Evolutionary conservation across 805 yeast genomes (phyloP), one percentile per base, ranked within the genome.

Genomic region (Alloascoidea africana): DNA sequence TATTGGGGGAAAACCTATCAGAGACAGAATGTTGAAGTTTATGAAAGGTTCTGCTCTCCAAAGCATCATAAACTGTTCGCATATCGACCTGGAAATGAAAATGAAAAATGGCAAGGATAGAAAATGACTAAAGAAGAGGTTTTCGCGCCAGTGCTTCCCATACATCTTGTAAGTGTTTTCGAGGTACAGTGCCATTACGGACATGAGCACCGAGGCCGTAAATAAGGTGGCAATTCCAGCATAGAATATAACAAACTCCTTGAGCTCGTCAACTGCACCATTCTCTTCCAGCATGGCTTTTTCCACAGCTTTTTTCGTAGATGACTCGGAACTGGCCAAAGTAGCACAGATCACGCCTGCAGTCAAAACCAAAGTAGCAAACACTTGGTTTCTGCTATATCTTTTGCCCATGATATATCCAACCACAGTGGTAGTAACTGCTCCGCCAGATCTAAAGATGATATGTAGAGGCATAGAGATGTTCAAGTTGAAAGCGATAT

Each of bases 391-490:
- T 1, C 18, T 14, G 11, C 53, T 50, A 45, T 71, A 70, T 17
- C 42, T 49, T 45, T 62, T 70, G 8, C 36, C 36, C 38, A 60
- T 63, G 6, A 65, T 42, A 45, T 50, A 56, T 3, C 79, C 76
- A 2, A 70, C 49, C 0, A 61, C 18, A 70, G 74, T 66, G 1
- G 74, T 68, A n/a, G 73, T 49, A 5, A 68, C 69, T 0, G 74
- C 65, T 1, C 73, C 66, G 4, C 69, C 60, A 14, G 76, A 68
- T 39, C 77, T 50, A 42, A 71, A 57, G 3, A 71, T 62, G 18
- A 73, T 71, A 45, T 72, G 76, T 16, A 70, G 46, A 0, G 79
- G 76, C 14, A 74, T 60, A 5, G 71, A 61, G 14, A 74, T 54
- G 17, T 68, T 59, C 47, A 54, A 67, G 16, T 53, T 56, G 46